phyloP scores from a whole-genome alignment of 106 monocot species.

The Posidonia australis region DNA sequence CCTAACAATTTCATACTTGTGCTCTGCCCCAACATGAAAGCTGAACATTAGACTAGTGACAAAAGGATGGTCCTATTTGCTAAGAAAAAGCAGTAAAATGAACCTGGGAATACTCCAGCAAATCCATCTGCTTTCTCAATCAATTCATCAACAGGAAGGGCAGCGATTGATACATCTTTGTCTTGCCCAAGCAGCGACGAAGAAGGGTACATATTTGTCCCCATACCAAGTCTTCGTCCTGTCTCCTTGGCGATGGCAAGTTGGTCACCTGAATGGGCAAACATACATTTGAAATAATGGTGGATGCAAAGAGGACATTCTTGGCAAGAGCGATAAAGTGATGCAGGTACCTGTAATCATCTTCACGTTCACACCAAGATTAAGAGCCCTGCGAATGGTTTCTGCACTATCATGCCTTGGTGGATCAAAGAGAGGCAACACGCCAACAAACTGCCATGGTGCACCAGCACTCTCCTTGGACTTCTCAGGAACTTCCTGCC shows the following conservation, averaged over 20 bases:
- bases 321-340: neutral
- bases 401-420: slow-evolving; percentile 81
- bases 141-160: slow-evolving; percentile 47
- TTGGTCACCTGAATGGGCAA: slow-evolving; percentile 43
- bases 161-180: slow-evolving; percentile 38
- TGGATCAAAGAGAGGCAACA: slow-evolving; percentile 71
- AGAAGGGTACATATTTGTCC: slow-evolving; percentile 64
- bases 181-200: slow-evolving; percentile 51
- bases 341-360: slow-evolving; percentile 62
- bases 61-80: neutral
- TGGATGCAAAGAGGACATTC: neutral
- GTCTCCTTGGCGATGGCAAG: slow-evolving; percentile 74
- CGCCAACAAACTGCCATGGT: slow-evolving; percentile 74
- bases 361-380: slow-evolving; percentile 83
- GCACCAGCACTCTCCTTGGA: slow-evolving; percentile 58
- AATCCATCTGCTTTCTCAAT: slow-evolving; percentile 71
- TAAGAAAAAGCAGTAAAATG: neutral
- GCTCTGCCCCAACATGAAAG: slow-evolving; percentile 24
- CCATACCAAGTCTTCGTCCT: slow-evolving; percentile 68
- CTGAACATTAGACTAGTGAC: neutral
- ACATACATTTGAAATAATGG: neutral
- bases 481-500: slow-evolving; percentile 74
- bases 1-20: slow-evolving; percentile 69
- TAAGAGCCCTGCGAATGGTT: slow-evolving; percentile 69
- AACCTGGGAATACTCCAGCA: slow-evolving; percentile 68